Base-by-base conservation (phyloP, 1,139 yeast genomes). In the Blastobotrys serpentis region DNA sequence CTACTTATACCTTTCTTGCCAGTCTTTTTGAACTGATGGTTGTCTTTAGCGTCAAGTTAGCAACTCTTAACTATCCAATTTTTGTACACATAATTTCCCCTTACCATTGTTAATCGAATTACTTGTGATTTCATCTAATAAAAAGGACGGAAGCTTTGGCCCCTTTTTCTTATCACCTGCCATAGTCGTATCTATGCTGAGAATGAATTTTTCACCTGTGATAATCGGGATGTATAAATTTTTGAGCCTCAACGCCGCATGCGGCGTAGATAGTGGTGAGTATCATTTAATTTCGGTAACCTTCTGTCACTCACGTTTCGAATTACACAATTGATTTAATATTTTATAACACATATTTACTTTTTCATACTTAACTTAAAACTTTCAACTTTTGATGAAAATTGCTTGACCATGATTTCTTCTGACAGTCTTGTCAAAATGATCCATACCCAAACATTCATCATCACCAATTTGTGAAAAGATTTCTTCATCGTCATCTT, bases 381-480 rank as follows among this genome's bases (percentile, higher is more conserved):
- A 29, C 13, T 17, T 11, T 46, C 54, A 62, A 39, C 52, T 56
- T 56, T 72, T 74, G 50, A 74, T 74, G 48, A 81, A 79, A 50
- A 83, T 82, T 10, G 87, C 84, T 56, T 82, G 80, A 4, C 61
- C 61, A 42, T 54, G 57, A 2, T 53, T 56, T 43, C 55, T 57
- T 50, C 53, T 61, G 47, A 29, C 73, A 32, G 76, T 66, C 60
- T 94, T 78, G 65, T 88, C 96, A 6, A 92, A 87, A 63, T 87
- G 96, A 62, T 92, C 96, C 63, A 92, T 73, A 18, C 90, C 95
- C 49, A 92, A 70, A 26, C 73, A 74, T 52, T 76, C 79, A 33
- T 73, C 70, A 23, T 73, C 73, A 11, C 75, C 71, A 52, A 84
- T 66, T 47, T 77, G 77, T 47, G 82, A 81, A 63, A 72, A 85